Evolutionary conservation across 148 eudicot genomes (phyloP), one percentile per base, ranked within the genome.

Genomic region (Silene uniflora): DNA sequence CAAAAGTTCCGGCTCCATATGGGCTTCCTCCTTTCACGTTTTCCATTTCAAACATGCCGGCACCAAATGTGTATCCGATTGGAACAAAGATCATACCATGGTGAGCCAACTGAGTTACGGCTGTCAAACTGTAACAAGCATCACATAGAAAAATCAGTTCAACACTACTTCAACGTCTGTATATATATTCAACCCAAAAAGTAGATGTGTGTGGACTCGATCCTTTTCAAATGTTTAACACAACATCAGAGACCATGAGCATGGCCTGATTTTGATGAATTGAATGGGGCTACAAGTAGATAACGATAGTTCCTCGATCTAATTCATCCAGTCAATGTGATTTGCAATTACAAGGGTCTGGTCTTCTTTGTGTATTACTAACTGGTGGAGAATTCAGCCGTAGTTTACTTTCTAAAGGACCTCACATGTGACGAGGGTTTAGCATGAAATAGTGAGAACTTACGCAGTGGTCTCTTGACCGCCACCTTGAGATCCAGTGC

Each of bases 401-500:
- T 1, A 35, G 39, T 35, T 27, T 27, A 1, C 35, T 32, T 32
- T 32, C 35, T 1, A 32, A 1, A 32, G 35, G 35, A 32, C 35
- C 35, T 32, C 35, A 32, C 35, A 4, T 32, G 35, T 32, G 5
- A 32, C 35, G 35, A 32, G 35, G 35, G 35, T 32, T 10, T 14
- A 42, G 19, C 49, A 76, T 5, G 49, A 47, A 27, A 39, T 2
- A 10, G 16, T 10, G 32, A 65, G 60, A 81, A 86, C 90, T 82
- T 86, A 93, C 97, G 98, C 85, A 4, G 98, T 93, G 35, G 93
- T 89, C 82, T 93, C 98, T 35, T 93, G 97, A 35, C 97, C 98
- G 66, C 97, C 94, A 44, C 93, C 91, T 82, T 93, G 97, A 71
- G 93, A 91, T 9, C 98, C 98, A 5, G 98, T 93, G 87, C 97